Evolutionary conservation across 2,329 filamentous ascomycete species (phyloP), one percentile per base, ranked within the genome.

Genomic region (Aspergillus japonicus): DNA sequence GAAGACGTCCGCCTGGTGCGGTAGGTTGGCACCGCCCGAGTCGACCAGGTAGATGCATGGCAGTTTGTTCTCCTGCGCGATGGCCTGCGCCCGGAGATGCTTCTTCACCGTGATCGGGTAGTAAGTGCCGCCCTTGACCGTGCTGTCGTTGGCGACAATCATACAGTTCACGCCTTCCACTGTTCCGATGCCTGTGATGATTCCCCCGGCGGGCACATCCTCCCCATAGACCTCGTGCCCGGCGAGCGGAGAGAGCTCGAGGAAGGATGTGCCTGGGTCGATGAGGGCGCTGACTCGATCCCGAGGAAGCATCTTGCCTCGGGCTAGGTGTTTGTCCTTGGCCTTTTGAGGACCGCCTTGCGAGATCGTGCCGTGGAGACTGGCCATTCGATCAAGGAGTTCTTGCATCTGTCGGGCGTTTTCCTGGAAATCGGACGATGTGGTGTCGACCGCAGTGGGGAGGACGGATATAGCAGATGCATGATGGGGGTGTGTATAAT

Each of bases 41-140:
- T 99, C 94, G 58, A 98, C 95, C 24, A 99, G 84, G 78, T 98
- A 99, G 73, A 99, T 91, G 76, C 94, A 98, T 0, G 87, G 87
- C 10, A 89, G 75, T 60, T 77, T 88, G 76, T 98, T 98, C 75
- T 98, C 91, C 65, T 91, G 86, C 0, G 94, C 94, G 64, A 98
- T 90, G 29, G 90, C 88, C 76, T 99, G 95, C 4, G 94, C 94
- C 63, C 94, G 87, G 16, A 98, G 82, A 76, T 98, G 95, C 82
- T 99, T 99, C 81, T 97, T 97, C 60, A 98, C 91, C 0, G 94
- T 99, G 68, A 98, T 92, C 1, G 94, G 94, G 73, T 94, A 98
- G 78, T 99, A 99, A 1, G 94, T 96, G 24, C 94, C 94, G 55
- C 94, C 94, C 79, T 98, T 99, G 71, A 98, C 94, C 19, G 94